phyloP scores from a whole-genome alignment of 345 rosid genomes.

The Boechera stricta region DNA sequence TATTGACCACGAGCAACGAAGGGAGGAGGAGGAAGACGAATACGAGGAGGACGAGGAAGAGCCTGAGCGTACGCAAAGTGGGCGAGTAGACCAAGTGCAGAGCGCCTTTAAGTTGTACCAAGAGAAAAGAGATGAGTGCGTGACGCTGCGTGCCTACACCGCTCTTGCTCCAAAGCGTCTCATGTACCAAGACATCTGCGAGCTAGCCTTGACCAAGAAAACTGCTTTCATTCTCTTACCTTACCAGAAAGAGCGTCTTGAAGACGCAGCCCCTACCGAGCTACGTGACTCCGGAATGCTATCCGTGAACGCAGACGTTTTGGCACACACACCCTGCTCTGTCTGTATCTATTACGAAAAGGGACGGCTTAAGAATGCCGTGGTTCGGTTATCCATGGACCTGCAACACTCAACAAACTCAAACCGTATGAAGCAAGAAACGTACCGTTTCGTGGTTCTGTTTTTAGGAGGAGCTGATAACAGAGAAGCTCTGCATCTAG shows the following conservation, averaged over 20 bases:
- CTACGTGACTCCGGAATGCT: conserved; percentile 40
- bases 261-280: conserved; percentile 40
- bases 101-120: conserved; percentile 54
- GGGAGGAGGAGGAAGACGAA: conserved; percentile 4
- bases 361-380: conserved; percentile 44
- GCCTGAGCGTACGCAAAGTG: conserved; percentile 3
- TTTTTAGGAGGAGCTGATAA: conserved; percentile 81
- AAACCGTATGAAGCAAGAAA: conserved; percentile 21
- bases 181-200: conserved; percentile 79
- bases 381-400: conserved; percentile 21
- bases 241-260: conserved; percentile 49
- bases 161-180: conserved; percentile 57
- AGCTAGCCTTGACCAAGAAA: conserved; percentile 58
- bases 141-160: conserved; percentile 55
- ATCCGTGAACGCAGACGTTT: conserved; percentile 49
- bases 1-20: conserved; percentile 52
- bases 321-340: conserved; percentile 76
- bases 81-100: conserved; percentile 46
- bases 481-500: conserved; percentile 68
- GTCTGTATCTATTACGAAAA: conserved; percentile 67
- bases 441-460: conserved; percentile 48
- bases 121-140: conserved; percentile 43
- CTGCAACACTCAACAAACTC: conserved; percentile 2
- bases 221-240: conserved; percentile 65
- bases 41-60: conserved; percentile 27